Conservation (phyloP, 2,329 filamentous ascomycete genomes). For the Epichloe scottii region DNA sequence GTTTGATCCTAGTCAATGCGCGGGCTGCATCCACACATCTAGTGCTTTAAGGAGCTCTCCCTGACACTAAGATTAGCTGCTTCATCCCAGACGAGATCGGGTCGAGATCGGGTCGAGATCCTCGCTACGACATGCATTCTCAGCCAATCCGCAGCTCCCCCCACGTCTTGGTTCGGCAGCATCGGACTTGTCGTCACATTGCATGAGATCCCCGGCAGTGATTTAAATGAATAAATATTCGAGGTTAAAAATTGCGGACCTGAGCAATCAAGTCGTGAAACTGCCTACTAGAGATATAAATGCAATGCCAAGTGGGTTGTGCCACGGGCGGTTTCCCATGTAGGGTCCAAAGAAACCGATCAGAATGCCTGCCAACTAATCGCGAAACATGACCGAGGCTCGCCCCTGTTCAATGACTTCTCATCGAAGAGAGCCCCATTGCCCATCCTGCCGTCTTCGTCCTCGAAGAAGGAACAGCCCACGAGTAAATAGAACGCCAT, state of each 20-base stretch:
- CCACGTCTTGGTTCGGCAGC: not conserved
- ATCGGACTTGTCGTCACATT: not conserved
- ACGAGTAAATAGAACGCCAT: slow-evolving; percentile 3
- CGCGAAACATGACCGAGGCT: not conserved
- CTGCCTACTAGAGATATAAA: not conserved
- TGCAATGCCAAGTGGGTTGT: slow-evolving; percentile 3
- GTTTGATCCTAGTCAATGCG: too few relatives aligned
- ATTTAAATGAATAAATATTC: not conserved
- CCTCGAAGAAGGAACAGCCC: not conserved
- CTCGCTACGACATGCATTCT: not conserved
- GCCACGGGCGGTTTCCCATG: slow-evolving; percentile 3
- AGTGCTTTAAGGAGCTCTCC: too few relatives aligned
- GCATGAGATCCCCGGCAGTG: not conserved
- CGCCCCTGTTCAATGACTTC: not conserved
- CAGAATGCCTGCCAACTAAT: not conserved
- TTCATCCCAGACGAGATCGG: not conserved
- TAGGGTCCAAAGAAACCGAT: not conserved
- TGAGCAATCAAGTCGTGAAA: not conserved
- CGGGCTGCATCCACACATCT: too few relatives aligned
- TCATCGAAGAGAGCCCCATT: not conserved
- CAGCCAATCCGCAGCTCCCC: not conserved
- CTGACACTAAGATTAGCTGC: not conserved
- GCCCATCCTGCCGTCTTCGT: not conserved
- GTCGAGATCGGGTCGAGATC: not conserved
- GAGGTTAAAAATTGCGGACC: too few relatives aligned